These are phyloP conservation scores for Cucurbita argyrosperma DNA, from an alignment of 306 rosid species.

Conservation along the genomic window DNA sequence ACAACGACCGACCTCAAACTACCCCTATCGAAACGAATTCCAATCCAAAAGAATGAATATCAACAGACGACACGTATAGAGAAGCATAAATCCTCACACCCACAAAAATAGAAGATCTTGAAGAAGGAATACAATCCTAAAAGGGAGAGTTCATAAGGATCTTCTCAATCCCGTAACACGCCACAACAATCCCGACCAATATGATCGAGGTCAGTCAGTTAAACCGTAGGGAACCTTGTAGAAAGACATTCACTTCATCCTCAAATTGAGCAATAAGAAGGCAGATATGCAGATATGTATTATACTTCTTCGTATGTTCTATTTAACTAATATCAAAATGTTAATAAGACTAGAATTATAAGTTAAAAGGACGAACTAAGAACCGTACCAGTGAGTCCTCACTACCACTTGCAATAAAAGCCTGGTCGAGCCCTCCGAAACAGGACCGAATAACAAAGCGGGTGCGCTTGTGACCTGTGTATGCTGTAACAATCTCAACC, in stretches of 20 bases:
- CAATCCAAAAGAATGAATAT: not conserved
- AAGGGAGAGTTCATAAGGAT: not conserved
- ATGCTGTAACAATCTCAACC: slow-evolving; percentile 54
- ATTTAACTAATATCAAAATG: not conserved
- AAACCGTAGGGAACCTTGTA: not conserved
- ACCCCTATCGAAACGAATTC: not conserved
- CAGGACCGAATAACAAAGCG: slow-evolving; percentile 84
- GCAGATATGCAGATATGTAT: too few relatives aligned
- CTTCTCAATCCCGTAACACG: not conserved
- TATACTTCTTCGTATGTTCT: too few relatives aligned
- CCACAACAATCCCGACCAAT: not conserved
- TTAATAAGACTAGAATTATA: not conserved
- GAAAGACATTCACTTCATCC: not conserved
- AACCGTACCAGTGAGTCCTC: slow-evolving; percentile 94
- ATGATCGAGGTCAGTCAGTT: not conserved
- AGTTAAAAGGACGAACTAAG: slow-evolving; percentile 4
- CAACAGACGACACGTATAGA: not conserved
- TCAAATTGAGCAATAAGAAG: too few relatives aligned
- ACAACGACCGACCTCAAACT: not conserved
- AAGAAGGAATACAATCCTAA: too few relatives aligned
- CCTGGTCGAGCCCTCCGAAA: slow-evolving; percentile 83
- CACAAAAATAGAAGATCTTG: too few relatives aligned
- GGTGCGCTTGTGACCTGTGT: slow-evolving; percentile 65
- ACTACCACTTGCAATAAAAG: slow-evolving; percentile 94
- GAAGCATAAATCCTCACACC: not conserved